Base-by-base conservation (phyloP, 306 rosid genomes). In the Dicorynia guianensis region DNA sequence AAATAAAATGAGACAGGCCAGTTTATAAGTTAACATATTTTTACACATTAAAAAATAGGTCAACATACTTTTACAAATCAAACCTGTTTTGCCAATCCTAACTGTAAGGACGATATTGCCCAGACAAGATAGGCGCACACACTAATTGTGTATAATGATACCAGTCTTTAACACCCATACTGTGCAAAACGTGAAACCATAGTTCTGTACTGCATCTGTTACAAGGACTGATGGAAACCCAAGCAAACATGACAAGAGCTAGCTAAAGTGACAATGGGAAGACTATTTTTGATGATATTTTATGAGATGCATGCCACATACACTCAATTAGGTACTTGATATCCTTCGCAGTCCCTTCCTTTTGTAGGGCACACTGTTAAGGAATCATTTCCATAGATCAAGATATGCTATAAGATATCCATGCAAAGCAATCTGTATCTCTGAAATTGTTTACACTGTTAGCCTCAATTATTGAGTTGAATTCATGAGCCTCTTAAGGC, bases 181-280 rank as follows among this genome's bases (percentile, higher is more conserved):
- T 63, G 11, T 74, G 71, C 71, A 63, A 63, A 73, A 74, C 71
- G 79, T 74, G 79, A 74, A 74, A 44, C 71, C 34, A 63, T 52
- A 63, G 63, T 52, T 63, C 63, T 20, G 36, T 34, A 60, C 69
- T 36, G 77, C 60, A 48, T 52, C 38, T 42, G 53, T n/a, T 61
- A 35, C 54, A 67, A 66, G 80, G 55, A 77, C 70, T 49, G 76
- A 54, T 43, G 18, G 67, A 54, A 71, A 71, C 33, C 67, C 53
- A 54, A 30, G n/a, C 44, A 70, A 68, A 20, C 63, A 60, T 11
- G 36, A 39, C 44, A 74, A 20, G 53, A 20, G 42, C 65, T 46
- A 20, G 42, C 65, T 46, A 53, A 63, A 36, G 40, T 12, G 69
- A 49, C 34, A 13, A 25, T 25, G 30, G 30, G 30, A 61, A 12